Base-by-base conservation (phyloP, 768 basidiomycete species). In the Agrocybe chaxingu region DNA sequence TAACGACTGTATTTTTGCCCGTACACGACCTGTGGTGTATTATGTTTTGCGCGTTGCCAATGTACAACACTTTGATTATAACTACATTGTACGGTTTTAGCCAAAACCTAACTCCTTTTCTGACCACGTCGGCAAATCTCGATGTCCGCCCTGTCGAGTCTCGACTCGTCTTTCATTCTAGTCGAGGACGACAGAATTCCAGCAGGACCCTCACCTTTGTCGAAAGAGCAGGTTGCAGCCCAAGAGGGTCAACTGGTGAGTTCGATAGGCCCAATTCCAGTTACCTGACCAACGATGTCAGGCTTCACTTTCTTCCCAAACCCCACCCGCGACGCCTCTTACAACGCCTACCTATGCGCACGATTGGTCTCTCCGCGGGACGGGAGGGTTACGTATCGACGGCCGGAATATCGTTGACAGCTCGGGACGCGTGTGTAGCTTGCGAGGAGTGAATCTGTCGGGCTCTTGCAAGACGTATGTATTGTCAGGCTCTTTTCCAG, bases 391-490 rank as follows among this genome's bases (percentile, higher is more conserved):
- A 18, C 67, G 68, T 31, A 74, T 80, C 1, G 77, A 80, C 47
- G 93, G 93, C 0, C 75, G 91, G 11, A 84, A 97, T 63, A 90
- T 97, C 57, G 70, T 93, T 1, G 95, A 98, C 63, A 69, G 68
- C 1, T 81, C 83, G 59, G 90, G 89, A 3, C 80, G 95, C 42
- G 84, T 95, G 3, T 86, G 94, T 61, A 79, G 74, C 50, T 71
- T 94, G 35, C 75, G 92, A 52, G 95, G 95, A 7, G 91, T 89
- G 31, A 97, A 97, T 64, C 67, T 98, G 33, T 83, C 88, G 3
- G 94, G 92, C 3, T 79, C 75, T 30, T 85, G 81, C 58, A 98
- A 98, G 75, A 80, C 82, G 92, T 90, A 65, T 52, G 82, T 73
- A 7, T 5, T 24, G 6, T 16, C 29, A 30, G n/a, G 45, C 42